phyloP scores from a whole-genome alignment of 495 filamentous ascomycete genomes.

The Thermothielavioides terrestris region DNA sequence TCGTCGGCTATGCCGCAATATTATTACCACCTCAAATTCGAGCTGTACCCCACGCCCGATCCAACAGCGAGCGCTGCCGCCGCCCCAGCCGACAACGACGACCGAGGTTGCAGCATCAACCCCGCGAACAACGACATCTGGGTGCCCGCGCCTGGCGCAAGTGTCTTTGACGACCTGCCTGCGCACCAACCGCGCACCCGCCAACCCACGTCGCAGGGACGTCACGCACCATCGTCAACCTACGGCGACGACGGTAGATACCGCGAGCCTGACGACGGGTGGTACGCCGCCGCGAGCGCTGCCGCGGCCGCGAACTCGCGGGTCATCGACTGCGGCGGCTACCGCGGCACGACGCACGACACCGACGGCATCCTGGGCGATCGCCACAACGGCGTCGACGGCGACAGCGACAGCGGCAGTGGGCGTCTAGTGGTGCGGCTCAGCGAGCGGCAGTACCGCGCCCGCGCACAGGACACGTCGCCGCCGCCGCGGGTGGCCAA shows the following conservation, averaged over 20 bases:
- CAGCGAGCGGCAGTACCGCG: conserved; percentile 26
- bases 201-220: no score
- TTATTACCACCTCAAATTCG: conserved; percentile 85
- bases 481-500: conserved; percentile 25
- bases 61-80: conserved; percentile 14
- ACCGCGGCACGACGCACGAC: conserved; percentile 19
- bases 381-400: background rate
- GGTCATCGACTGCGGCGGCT: conserved; percentile 39
- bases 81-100: background rate
- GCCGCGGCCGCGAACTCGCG: background rate
- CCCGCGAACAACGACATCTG: conserved; percentile 23
- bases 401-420: conserved; percentile 1
- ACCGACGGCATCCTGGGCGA: no score
- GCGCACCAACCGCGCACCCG: conserved; percentile 29
- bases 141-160: conserved; percentile 28
- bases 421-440: conserved; percentile 14
- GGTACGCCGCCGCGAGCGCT: background rate
- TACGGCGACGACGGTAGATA: background rate
- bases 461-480: conserved; percentile 17
- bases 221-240: no score
- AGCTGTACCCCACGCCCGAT: conserved; percentile 56
- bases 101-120: conserved; percentile 2
- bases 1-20: conserved; percentile 58
- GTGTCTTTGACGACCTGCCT: conserved; percentile 40
- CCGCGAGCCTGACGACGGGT: background rate